phyloP scores from a whole-genome alignment of 2,329 filamentous ascomycete species.

The Stachybotrys elegans region DNA sequence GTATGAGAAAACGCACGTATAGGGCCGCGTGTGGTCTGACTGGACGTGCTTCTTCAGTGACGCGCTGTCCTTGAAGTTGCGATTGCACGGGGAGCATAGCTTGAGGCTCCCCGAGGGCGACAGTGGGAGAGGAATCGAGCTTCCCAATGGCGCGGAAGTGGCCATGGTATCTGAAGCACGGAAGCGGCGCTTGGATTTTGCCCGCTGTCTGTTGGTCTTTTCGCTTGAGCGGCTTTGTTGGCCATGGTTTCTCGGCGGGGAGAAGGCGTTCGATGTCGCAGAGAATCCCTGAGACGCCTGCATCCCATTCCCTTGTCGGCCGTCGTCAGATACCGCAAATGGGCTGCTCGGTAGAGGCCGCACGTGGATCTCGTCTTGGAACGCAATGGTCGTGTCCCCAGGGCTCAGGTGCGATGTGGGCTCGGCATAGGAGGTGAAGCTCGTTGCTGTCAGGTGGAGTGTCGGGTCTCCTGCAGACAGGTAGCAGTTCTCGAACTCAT shows the following conservation, averaged over 20 bases:
- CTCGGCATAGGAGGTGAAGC: background rate
- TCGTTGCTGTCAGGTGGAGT: constrained; percentile 4
- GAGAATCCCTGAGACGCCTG: no score
- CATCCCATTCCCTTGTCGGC: background rate
- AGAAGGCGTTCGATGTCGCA: no score
- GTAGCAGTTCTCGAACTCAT: no score
- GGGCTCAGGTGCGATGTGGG: background rate
- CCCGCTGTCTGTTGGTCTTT: no score
- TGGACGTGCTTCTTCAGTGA: constrained; percentile 45
- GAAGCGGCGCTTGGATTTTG: no score
- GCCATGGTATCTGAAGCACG: no score
- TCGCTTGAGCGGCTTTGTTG: no score
- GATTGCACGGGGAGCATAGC: constrained; percentile 15
- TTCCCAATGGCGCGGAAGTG: no score
- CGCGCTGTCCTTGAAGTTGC: constrained; percentile 37
- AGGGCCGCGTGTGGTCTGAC: constrained; percentile 54
- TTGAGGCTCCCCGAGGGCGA: no score
- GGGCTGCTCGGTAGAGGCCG: background rate
- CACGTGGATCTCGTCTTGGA: background rate
- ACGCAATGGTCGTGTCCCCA: background rate
- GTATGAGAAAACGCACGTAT: constrained; percentile 71
- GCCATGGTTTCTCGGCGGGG: no score
- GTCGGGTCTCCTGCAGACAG: no score
- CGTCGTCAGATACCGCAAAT: background rate
- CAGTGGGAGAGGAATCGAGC: no score